These are phyloP conservation scores for Suillus americanus DNA, from an alignment of 768 basidiomycete genomes.

Conservation along the genomic window DNA sequence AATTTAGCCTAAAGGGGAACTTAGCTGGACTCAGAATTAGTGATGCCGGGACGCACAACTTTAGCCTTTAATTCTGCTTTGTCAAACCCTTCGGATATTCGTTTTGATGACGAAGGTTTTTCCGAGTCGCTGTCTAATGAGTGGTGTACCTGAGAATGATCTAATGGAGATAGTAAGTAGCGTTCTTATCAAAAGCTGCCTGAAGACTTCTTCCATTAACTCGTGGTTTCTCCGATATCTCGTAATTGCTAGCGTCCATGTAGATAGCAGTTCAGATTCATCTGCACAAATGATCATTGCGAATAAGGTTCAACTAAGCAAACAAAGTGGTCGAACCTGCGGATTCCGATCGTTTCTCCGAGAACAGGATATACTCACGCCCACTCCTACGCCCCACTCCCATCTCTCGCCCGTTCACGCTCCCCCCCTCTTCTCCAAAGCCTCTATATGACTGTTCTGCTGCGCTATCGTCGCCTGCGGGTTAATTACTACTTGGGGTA, in stretches of 20 bases:
- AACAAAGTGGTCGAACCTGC: conserved; percentile 42
- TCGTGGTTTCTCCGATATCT: conserved; percentile 82
- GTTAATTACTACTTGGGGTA: conserved; percentile 32
- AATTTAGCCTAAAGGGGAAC: conserved; percentile 48
- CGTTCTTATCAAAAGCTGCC: conserved; percentile 51
- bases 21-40: neutral
- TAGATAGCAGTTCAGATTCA: conserved; percentile 70
- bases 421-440: conserved; percentile 62
- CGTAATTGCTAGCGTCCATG: conserved; percentile 66
- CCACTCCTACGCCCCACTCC: conserved; percentile 39
- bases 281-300: conserved; percentile 35
- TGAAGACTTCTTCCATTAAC: conserved; percentile 81
- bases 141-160: conserved; percentile 17
- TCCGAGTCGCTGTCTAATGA: conserved; percentile 45
- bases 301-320: neutral
- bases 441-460: conserved; percentile 72
- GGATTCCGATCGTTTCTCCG: conserved; percentile 45
- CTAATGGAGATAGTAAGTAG: neutral
- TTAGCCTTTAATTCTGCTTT: conserved; percentile 56
- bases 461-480: conserved; percentile 68
- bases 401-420: conserved; percentile 53
- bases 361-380: conserved; percentile 31
- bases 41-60: conserved; percentile 39
- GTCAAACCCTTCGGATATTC: conserved; percentile 63
- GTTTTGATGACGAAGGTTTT: conserved; percentile 35